Evolutionary conservation across 2,329 filamentous ascomycete genomes (phyloP), one percentile per base, ranked within the genome.

Genomic region (Daldinia sp.): DNA sequence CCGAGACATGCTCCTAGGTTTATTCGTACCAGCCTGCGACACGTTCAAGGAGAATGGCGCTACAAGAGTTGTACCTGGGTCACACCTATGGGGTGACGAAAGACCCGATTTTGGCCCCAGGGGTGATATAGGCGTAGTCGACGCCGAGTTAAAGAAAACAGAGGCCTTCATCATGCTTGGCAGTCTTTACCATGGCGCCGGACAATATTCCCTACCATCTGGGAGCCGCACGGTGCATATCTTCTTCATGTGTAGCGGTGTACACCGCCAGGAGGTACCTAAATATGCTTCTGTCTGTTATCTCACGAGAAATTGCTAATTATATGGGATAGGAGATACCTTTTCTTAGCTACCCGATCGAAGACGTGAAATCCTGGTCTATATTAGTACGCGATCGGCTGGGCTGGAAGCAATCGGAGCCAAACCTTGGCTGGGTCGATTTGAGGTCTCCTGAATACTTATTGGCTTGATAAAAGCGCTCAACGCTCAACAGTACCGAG

Each of bases 371-470:
- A 67, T 74, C 69, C 4, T 78, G 75, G 55, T 77, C 76, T 6
- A 70, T 73, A 48, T 50, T 78, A 3, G 77, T 78, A 13, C 72
- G 73, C 35, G 73, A 78, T 15, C 70, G 77, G 19, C 57, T 79
- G 47, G 77, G 77, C 1, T 79, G 77, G 77, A 77, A 75, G 61
- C 76, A 78, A 56, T 75, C 73, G 29, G 77, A 79, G 56, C 77
- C 76, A 15, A 78, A 78, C 55, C 58, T 79, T 27, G 77, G 77
- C 1, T 79, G 77, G 77, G 75, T 79, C 13, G 77, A 78, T 65
- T 67, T 79, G 39, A 76, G 74, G 60, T 75, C 72, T 19, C 77
- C 76, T 0, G 76, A 79, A 41, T 74, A 71, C 43, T 56, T 77
- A 34, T 64, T 63, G 35, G n/a, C 9, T 6, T 32, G 29, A 32